Evolutionary conservation across 169 alveolate species (phyloP).

Genomic region (Plasmodium chabaudi): DNA sequence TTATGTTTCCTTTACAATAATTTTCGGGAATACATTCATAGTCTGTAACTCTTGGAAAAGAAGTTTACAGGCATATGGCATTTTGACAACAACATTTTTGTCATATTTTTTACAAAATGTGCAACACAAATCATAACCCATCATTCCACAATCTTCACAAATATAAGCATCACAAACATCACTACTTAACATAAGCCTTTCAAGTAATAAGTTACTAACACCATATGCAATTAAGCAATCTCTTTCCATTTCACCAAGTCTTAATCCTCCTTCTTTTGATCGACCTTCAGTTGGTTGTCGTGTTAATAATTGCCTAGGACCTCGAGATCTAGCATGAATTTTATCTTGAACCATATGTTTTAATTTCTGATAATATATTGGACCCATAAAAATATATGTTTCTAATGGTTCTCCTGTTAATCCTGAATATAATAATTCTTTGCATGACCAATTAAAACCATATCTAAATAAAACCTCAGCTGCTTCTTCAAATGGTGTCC

Average conservation of each 20-base stretch:
- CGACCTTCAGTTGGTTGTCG: conserved; percentile 99
- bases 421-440: conserved; percentile 95
- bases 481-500: conserved; percentile 93
- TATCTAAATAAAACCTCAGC: conserved; percentile 92
- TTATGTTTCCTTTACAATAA: conserved; percentile 76
- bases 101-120: conserved; percentile 92
- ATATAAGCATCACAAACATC: conserved; percentile 97
- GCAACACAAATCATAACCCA: conserved; percentile 96
- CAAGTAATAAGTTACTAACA: conserved; percentile 97
- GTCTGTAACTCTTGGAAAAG: conserved; percentile 93
- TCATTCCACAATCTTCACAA: conserved; percentile 95
- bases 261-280: conserved; percentile 99
- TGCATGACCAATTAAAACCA: conserved; percentile 95
- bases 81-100: conserved; percentile 82
- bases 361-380: conserved; percentile 98
- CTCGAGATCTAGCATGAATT: conserved; percentile 99
- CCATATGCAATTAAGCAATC: conserved; percentile 99
- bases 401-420: conserved; percentile 99
- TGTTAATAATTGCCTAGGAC: conserved; percentile 98
- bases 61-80: conserved; percentile 97
- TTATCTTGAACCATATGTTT: conserved; percentile 99
- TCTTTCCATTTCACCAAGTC: conserved; percentile 99
- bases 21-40: conserved; percentile 91
- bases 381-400: conserved; percentile 98
- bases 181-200: conserved; percentile 97